Conservation (phyloP, 2,329 filamentous ascomycete genomes). For the Corynespora cassiicola region DNA sequence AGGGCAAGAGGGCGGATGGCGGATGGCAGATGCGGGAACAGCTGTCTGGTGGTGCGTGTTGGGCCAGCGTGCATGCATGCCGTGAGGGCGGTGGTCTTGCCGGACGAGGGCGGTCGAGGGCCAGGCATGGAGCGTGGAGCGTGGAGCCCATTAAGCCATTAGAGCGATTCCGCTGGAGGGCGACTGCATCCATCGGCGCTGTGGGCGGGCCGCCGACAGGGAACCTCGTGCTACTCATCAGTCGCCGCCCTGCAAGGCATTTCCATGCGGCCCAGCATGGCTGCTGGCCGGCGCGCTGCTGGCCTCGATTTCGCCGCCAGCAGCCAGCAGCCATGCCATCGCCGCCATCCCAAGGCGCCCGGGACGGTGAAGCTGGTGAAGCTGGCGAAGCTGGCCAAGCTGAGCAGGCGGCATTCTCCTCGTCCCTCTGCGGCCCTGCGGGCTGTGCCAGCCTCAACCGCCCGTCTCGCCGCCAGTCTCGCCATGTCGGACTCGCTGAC, state of each 20-base stretch:
- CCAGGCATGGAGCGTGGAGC: too few species aligned
- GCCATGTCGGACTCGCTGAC: constrained; percentile 33
- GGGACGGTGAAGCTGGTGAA: background rate
- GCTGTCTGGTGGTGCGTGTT: too few species aligned
- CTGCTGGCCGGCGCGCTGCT: too few species aligned
- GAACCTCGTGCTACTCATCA: constrained; percentile 39
- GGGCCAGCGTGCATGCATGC: constrained; percentile 38
- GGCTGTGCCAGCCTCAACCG: constrained; percentile 18
- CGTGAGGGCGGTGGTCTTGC: constrained; percentile 39
- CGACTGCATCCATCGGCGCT: constrained; percentile 35
- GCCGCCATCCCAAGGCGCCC: constrained; percentile 8
- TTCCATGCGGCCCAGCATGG: constrained; percentile 21
- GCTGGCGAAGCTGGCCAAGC: background rate
- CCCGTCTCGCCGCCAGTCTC: constrained; percentile 7
- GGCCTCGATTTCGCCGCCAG: too few species aligned
- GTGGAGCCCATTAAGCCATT: constrained; percentile 26
- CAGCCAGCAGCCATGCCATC: constrained; percentile 28
- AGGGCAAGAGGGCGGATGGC: background rate
- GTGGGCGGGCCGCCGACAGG: constrained; percentile 37
- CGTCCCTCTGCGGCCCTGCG: background rate
- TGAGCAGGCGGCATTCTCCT: background rate
- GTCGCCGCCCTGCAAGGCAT: constrained; percentile 40
- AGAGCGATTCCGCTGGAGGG: constrained; percentile 38
- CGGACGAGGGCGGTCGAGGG: constrained; percentile 45
- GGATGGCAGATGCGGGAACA: background rate